Conservation (phyloP, 225 moss, liverwort and hornwort genomes). For the Thuidium tamariscinum region DNA sequence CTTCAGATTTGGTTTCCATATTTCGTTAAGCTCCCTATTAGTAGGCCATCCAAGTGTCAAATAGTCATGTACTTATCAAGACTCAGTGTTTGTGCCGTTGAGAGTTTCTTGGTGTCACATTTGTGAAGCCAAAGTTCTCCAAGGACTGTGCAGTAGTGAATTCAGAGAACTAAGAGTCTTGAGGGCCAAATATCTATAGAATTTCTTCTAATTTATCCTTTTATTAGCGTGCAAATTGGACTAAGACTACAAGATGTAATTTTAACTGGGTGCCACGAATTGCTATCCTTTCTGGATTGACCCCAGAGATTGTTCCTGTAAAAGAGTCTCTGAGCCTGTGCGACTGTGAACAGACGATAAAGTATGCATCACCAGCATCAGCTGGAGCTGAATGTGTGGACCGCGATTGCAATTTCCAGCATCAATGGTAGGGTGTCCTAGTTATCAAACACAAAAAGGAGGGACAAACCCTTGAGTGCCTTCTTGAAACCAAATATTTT, state of each 20-base stretch:
- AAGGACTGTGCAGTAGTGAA: not conserved
- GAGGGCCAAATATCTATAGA: not conserved
- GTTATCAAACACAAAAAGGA: not conserved
- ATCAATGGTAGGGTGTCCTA: constrained; percentile 52
- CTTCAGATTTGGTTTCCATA: not conserved
- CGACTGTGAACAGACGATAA: constrained; percentile 50
- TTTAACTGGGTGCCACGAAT: not conserved
- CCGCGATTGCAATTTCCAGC: constrained; percentile 50
- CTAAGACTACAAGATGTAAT: not conserved
- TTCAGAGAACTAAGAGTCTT: not conserved
- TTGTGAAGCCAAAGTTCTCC: not conserved
- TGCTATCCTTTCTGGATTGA: not conserved
- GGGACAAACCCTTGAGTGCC: not conserved
- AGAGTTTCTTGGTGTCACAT: not conserved
- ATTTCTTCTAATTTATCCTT: not conserved
- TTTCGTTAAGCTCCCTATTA: not conserved
- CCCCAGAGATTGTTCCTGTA: not conserved
- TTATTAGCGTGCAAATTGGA: not conserved
- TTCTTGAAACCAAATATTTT: not conserved
- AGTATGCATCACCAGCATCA: constrained; percentile 58
- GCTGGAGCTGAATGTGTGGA: constrained; percentile 78
- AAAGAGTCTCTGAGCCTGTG: not conserved
- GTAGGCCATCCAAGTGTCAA: not conserved
- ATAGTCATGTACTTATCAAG: not conserved
- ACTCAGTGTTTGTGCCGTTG: not conserved